Evolutionary conservation across 208 protist species (phyloP), one percentile per base, ranked within the genome.

Genomic region (Herpetomonas muscarum): DNA sequence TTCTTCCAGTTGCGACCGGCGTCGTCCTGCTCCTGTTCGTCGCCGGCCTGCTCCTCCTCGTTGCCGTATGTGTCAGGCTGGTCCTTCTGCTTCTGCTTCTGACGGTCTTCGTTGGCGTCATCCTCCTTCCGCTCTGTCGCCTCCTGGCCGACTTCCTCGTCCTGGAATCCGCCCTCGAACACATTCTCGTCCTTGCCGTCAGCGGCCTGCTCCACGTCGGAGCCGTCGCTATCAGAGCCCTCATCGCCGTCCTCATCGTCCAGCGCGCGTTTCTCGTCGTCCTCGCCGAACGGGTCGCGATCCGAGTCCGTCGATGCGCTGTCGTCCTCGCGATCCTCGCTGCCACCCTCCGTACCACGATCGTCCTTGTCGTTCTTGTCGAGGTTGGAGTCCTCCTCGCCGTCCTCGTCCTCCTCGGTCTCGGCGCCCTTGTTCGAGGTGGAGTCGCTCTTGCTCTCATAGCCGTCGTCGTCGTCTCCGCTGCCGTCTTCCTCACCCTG

Each of bases 1-100:
- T 70, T 73, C 57, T 89, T 79, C 83, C 82, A 93, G 66, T 79
- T 97, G 25, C 70, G 83, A 5, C 78, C 85, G 9, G 76, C 79
- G 51, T 93, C 80, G 50, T 87, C 90, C 68, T 79, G 79, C 74
- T 85, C 83, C 64, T 86, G 79, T 54, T 87, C 84, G 29, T 82
- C 78, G 17, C 75, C 79, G 1, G 74, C 70, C 60, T 90, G 86
- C 61, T 94, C 71, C 71, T 89, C 74, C 62, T 92, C 79, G 45
- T 76, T 47, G 17, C 58, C 74, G 28, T 60, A 56, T 9, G 64
- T 56, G 29, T 85, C 74, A 19, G 49, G 47, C 31, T 72, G 69
- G 26, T 74, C 51, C 15, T 31, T 49, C 25, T 66, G 50, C 47
- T 51, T 67, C 15, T 50, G 41, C 45, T 60, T 49, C 22, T 87